A percentile compares a stretch with the other conserved stretches of the same genome.
Conservation (phyloP, 805 yeast species). For the Saccharomyces eubayanus region DNA sequence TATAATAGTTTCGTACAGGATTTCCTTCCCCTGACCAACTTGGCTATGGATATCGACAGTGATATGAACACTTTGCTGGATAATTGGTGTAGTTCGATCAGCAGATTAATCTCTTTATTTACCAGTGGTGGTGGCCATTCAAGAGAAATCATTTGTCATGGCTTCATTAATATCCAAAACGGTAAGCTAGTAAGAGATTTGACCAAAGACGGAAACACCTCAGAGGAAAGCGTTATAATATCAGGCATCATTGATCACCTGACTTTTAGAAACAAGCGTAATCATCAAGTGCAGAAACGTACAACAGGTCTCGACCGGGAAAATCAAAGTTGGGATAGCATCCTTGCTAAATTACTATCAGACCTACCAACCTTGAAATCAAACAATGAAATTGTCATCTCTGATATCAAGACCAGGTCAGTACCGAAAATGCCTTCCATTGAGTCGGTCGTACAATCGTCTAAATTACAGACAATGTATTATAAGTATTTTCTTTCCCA, state of each 20-base stretch:
- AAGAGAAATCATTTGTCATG: slow-evolving; percentile 55
- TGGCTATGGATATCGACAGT: slow-evolving; percentile 11
- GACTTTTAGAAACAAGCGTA: slow-evolving; percentile 8
- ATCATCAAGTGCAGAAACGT: slow-evolving; percentile 2
- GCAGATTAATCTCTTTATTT: slow-evolving; percentile 37
- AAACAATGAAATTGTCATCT: slow-evolving; percentile 28
- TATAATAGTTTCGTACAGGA: slow-evolving; percentile 12
- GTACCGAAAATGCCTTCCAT: slow-evolving; percentile 40
- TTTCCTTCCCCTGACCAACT: slow-evolving; percentile 1
- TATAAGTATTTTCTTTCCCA: slow-evolving; percentile 44
- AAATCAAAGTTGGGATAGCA: not conserved
- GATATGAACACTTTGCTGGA: slow-evolving; percentile 24
- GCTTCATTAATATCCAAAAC: slow-evolving; percentile 34
- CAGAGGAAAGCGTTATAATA: slow-evolving; percentile 35
- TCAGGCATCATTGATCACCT: slow-evolving; percentile 61
- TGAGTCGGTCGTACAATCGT: slow-evolving; percentile 38
- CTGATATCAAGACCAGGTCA: slow-evolving; percentile 58
- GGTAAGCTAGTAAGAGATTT: slow-evolving; percentile 8
- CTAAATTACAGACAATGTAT: slow-evolving; percentile 53
- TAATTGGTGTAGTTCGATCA: slow-evolving; percentile 37
- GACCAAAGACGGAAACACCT: slow-evolving; percentile 5
- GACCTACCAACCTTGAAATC: not conserved
- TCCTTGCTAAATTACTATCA: not conserved
- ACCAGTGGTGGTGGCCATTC: slow-evolving; percentile 39
- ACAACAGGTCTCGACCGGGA: not conserved